phyloP scores from a whole-genome alignment of 2,329 filamentous ascomycete species.

The Fusarium sp. region DNA sequence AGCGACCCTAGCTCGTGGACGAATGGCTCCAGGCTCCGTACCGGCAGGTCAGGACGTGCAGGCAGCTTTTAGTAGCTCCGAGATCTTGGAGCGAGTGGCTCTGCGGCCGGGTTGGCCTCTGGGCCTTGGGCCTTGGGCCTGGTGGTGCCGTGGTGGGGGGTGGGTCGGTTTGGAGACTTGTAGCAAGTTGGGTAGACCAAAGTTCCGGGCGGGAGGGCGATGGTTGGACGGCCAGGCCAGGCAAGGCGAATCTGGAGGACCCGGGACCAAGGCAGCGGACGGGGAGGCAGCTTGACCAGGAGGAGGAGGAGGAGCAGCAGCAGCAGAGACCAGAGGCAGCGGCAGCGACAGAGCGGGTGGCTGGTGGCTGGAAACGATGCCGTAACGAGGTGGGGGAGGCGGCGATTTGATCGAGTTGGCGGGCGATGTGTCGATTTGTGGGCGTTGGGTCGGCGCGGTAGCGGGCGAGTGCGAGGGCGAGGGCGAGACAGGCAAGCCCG shows the following conservation, averaged over 20 bases:
- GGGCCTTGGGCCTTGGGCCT: slow-evolving; percentile 39
- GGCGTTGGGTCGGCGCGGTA: slow-evolving; percentile 33
- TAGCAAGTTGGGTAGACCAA: slow-evolving; percentile 36
- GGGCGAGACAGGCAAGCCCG: slow-evolving; percentile 13
- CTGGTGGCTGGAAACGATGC: slow-evolving; percentile 51
- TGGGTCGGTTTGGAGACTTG: slow-evolving; percentile 47
- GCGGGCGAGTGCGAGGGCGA: slow-evolving; percentile 18
- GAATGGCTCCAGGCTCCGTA: slow-evolving; percentile 52
- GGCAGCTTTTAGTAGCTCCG: slow-evolving; percentile 51
- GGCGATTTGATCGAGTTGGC: slow-evolving; percentile 45
- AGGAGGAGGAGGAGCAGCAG: slow-evolving; percentile 21
- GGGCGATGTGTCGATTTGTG: slow-evolving; percentile 42
- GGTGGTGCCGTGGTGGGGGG: slow-evolving; percentile 47
- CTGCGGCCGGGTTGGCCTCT: slow-evolving; percentile 45
- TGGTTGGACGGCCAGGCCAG: slow-evolving; percentile 1
- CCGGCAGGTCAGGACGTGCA: slow-evolving; percentile 51
- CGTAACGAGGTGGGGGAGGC: slow-evolving; percentile 50
- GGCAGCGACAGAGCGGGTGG: slow-evolving; percentile 37
- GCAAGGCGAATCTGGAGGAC: slow-evolving; percentile 17
- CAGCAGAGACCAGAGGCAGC: slow-evolving; percentile 9
- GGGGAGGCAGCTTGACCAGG: slow-evolving; percentile 1
- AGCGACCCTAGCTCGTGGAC: slow-evolving; percentile 53
- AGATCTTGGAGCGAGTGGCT: slow-evolving; percentile 52
- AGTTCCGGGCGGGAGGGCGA: slow-evolving; percentile 29
- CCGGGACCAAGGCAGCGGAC: slow-evolving; percentile 38